These are phyloP conservation scores for Penicillium sp. DNA, from an alignment of 2,329 filamentous ascomycete species.

Conservation along the genomic window DNA sequence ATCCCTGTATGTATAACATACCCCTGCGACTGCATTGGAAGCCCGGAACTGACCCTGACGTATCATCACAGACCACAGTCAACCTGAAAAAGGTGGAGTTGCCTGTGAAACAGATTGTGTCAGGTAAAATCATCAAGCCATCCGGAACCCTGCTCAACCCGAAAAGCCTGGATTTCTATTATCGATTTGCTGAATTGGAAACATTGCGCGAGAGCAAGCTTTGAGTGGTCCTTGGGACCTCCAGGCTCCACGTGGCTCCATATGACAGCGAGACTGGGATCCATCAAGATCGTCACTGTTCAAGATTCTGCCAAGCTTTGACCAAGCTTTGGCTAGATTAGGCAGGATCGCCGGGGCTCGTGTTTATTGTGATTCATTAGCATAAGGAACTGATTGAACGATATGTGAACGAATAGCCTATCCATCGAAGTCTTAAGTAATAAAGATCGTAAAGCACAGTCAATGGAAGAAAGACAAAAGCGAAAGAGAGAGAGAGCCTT, in stretches of 20 bases:
- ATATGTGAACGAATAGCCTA: too few species aligned
- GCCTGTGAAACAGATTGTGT: conserved; percentile 79
- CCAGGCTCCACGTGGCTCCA: conserved; percentile 9
- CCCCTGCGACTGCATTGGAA: not conserved
- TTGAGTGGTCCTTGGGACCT: conserved; percentile 6
- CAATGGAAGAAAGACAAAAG: too few species aligned
- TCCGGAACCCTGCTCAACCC: conserved; percentile 75
- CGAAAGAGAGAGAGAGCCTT: too few species aligned
- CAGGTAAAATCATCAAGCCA: conserved; percentile 66
- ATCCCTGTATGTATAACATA: conserved; percentile 52
- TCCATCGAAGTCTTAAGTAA: too few species aligned
- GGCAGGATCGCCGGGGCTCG: too few species aligned
- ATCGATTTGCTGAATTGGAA: conserved; percentile 71
- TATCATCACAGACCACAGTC: conserved; percentile 60
- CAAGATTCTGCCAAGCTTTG: conserved; percentile 23
- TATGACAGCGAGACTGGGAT: conserved; percentile 10
- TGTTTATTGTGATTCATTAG: not conserved
- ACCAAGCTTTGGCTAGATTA: conserved; percentile 16
- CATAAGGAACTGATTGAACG: not conserved
- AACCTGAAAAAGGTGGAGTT: conserved; percentile 83
- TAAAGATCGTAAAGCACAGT: too few species aligned
- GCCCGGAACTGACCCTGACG: conserved; percentile 46
- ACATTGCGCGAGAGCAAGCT: conserved; percentile 39
- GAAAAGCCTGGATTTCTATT: conserved; percentile 69
- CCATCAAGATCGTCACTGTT: conserved; percentile 9